Base-by-base conservation (phyloP, 345 rosid species). In the Brassica incana region DNA sequence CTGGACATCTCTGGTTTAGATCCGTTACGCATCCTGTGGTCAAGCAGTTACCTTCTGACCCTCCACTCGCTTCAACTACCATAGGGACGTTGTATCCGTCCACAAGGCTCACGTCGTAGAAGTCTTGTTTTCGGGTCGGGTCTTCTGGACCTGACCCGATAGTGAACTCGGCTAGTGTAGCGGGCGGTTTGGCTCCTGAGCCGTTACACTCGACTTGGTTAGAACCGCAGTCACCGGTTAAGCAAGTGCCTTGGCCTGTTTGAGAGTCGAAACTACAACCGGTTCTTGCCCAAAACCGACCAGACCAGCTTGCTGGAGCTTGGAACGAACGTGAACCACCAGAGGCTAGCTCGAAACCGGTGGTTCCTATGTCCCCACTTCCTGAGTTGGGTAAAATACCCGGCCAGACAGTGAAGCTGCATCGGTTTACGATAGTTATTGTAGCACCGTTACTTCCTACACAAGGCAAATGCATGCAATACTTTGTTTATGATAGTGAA, bases 231-330 rank as follows among this genome's bases (percentile, higher is more conserved):
- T 91, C 94, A 0, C 82, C 97, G 32, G 94, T 86, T 29, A 69
- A 15, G 76, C 97, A 91, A 1, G 84, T 77, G n/a, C 87, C 82
- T 65, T 87, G 90, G 8, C 88, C 88, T 1, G 86, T 79, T 8
- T 68, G 69, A 14, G 85, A 80, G 71, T 87, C 88, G 40, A 82
- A 78, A 11, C 85, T 67, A 78, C 97, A 91, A 9, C 84, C 84
- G 5, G 92, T 88, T 64, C 97, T 68, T 32, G 83, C 97, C 97
- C 97, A 91, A 76, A 89, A 78, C 35, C 97, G 85, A 48, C 97
- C 97, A 8, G 90, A 89, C 97, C 97, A 91, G 48, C 82, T 74
- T 9, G 93, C 77, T 0, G 90, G 91, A 30, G 87, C 84, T 74
- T 80, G 85, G 56, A 89, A 70, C 0, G 91, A 79, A 12, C 82